Evolutionary conservation across 495 filamentous ascomycete genomes (phyloP), one percentile per base, ranked within the genome.

Genomic region (Talaromyces adpressus): DNA sequence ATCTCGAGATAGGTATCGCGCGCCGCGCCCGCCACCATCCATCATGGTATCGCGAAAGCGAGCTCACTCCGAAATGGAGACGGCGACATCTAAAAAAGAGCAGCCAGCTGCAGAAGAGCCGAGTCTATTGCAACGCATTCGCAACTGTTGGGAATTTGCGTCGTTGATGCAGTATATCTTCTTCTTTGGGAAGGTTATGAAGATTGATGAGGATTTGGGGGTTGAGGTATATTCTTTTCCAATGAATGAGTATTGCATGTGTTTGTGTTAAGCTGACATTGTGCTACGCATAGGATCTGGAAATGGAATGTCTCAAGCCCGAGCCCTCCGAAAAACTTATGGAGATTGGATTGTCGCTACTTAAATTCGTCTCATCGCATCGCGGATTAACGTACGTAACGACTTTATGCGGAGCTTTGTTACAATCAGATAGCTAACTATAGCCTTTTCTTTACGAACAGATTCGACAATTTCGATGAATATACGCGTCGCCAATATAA

Each of bases 91-190:
- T 36, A 66, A 70, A 70, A 73, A 77, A 65, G 62, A 75, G 68
- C 68, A 82, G 65, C 66, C 73, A 58, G 23, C 49, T 20, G 73
- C 79, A 4, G 75, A 85, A 65, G 81, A 85, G 66, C 71, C 72
- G 53, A 77, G 75, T 57, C 65, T 87, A 61, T 81, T 96, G 23
- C 77, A 88, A 54, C 85, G 81, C 65, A 81, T 98, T 63, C 82
- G 93, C 57, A 94, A 90, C 72, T 88, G 87, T 78, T 97, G 94
- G 92, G 90, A 97, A 73, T 97, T 98, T 75, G 91, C 94, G 54
- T 92, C 91, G 71, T 81, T 98, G 5, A 92, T 89, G 79, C 94
- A 98, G 75, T 98, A 91, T 78, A 89, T 97, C 61, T 86, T 86
- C 68, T 83, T 92, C 60, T 98, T 98, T 75, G 92, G 92, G 29